Percentiles rank a stretch among this genome's conserved stretches.
Conservation (phyloP, 768 basidiomycete genomes). For the Lactifluus pinguis region DNA sequence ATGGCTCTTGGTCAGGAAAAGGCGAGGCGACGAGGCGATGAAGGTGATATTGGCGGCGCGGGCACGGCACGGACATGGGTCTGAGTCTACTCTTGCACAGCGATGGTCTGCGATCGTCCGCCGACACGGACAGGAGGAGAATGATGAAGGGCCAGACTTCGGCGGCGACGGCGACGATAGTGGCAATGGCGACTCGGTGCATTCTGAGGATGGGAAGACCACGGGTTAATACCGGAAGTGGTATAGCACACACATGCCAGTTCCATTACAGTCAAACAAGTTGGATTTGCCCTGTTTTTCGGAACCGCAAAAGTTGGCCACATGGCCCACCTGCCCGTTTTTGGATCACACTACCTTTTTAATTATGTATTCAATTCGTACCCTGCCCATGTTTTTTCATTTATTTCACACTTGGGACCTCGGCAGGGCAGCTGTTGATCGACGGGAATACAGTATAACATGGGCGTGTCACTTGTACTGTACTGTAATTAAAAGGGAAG, state of each 20-base stretch:
- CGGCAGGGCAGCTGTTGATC: neutral
- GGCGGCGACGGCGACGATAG: neutral
- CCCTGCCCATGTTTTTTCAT: neutral
- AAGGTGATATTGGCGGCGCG: constrained; percentile 29
- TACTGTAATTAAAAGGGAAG: too few species aligned
- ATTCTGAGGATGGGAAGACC: too few species aligned
- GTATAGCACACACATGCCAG: neutral
- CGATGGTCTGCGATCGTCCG: constrained; percentile 27
- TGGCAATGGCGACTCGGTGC: neutral
- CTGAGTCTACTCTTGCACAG: constrained; percentile 29
- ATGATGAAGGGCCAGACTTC: neutral
- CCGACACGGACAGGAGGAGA: neutral
- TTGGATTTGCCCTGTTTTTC: too few species aligned
- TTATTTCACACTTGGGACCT: too few species aligned
- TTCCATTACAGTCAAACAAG: too few species aligned
- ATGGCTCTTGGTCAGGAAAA: constrained; percentile 34
- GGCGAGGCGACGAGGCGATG: constrained; percentile 27
- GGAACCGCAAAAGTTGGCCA: neutral
- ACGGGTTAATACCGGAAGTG: neutral
- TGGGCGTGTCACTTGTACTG: too few species aligned
- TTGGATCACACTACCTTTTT: too few species aligned
- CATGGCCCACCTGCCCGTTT: neutral
- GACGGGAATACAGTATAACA: neutral
- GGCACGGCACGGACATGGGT: constrained; percentile 22
- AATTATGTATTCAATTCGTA: neutral